Evolutionary conservation across 352 stramenopile species (phyloP).

Genomic region (Aphanomyces cochlioides): DNA sequence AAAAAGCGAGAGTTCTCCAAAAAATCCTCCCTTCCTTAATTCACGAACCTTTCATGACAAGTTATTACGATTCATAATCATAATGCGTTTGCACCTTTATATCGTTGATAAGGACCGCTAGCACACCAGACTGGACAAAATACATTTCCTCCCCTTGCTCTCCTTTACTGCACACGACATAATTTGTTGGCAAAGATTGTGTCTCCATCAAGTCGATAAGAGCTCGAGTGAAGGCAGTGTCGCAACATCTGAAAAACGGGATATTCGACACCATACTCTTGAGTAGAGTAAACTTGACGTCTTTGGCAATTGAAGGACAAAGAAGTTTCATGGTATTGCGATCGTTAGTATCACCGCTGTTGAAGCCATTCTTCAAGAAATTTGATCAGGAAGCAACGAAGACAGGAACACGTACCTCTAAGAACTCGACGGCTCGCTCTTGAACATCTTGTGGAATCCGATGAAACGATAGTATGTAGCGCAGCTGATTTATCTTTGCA

Average conservation of each 20-base stretch:
- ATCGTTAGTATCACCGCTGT: conserved; percentile 56
- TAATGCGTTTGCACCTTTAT: conserved; percentile 38
- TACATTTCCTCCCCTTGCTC: conserved; percentile 73
- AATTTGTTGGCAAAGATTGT: conserved; percentile 49
- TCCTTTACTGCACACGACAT: conserved; percentile 50
- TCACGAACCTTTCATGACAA: conserved; percentile 43
- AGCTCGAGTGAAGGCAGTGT: conserved; percentile 54
- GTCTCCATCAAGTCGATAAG: conserved; percentile 55
- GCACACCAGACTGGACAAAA: conserved; percentile 56
- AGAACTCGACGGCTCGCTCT: conserved; percentile 53
- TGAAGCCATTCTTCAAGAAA: conserved; percentile 36
- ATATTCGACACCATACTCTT: conserved; percentile 49
- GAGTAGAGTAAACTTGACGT: conserved; percentile 66
- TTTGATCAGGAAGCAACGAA: background rate
- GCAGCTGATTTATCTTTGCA: conserved; percentile 61
- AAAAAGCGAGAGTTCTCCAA: conserved; percentile 64
- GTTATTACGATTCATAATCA: background rate
- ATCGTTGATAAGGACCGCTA: conserved; percentile 55
- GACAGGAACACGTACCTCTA: conserved; percentile 38
- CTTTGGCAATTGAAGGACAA: conserved; percentile 62
- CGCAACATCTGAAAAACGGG: conserved; percentile 57
- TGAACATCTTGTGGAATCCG: conserved; percentile 50
- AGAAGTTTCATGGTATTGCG: conserved; percentile 53
- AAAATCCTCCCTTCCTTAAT: conserved; percentile 60
- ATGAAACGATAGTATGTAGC: conserved; percentile 63